A percentile compares a stretch with the other conserved stretches of the same genome.
Evolutionary conservation across 2,329 filamentous ascomycete genomes (phyloP).

Genomic region (Ilyonectria destructans): DNA sequence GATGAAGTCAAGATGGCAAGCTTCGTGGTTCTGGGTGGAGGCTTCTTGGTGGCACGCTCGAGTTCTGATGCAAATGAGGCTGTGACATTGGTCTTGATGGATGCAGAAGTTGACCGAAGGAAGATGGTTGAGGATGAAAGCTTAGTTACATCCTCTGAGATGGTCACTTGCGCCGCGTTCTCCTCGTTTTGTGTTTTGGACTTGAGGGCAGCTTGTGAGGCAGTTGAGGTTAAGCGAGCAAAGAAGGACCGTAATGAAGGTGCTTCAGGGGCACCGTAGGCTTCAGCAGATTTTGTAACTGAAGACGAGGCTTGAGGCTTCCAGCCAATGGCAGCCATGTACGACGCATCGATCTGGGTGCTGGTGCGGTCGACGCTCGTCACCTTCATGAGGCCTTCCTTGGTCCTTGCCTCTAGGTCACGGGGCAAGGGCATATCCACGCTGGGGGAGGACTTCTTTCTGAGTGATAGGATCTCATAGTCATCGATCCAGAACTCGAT

Average conservation of each 20-base stretch:
- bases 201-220: constrained; percentile 66
- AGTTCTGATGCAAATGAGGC: constrained; percentile 85
- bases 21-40: constrained; percentile 89
- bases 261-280: constrained; percentile 65
- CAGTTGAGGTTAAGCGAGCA: constrained; percentile 77
- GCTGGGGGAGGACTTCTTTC: constrained; percentile 89
- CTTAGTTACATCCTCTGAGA: constrained; percentile 81
- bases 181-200: constrained; percentile 76
- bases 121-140: constrained; percentile 86
- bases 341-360: constrained; percentile 92
- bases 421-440: constrained; percentile 80
- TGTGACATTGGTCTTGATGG: constrained; percentile 83
- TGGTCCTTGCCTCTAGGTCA: constrained; percentile 86
- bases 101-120: constrained; percentile 88
- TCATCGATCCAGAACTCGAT: constrained; percentile 95
- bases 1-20: constrained; percentile 93
- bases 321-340: constrained; percentile 91
- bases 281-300: constrained; percentile 61
- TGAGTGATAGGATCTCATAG: constrained; percentile 83
- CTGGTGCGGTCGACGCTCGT: constrained; percentile 86
- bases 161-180: constrained; percentile 72
- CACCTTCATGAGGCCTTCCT: constrained; percentile 91
- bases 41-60: constrained; percentile 96
- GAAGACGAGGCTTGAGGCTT: constrained; percentile 70
- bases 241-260: constrained; percentile 86